These are phyloP conservation scores for Berberis vulgaris DNA, from an alignment of 164 flowering plant genomes.

Conservation along the genomic window DNA sequence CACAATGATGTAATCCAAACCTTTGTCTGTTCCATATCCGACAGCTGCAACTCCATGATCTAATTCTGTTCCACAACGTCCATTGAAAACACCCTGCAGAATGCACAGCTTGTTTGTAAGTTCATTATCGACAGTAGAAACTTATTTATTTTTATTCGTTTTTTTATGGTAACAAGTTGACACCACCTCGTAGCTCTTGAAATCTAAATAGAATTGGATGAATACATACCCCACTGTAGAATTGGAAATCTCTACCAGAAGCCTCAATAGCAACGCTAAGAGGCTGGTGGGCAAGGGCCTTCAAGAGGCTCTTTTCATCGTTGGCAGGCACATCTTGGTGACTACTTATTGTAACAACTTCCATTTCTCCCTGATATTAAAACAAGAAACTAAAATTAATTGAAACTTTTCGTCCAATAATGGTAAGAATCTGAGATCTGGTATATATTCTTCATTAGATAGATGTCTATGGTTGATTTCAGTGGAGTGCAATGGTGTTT, in stretches of 20 bases:
- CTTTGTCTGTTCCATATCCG: constrained; percentile 66
- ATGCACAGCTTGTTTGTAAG: background rate
- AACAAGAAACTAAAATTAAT: background rate
- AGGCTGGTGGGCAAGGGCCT: constrained; percentile 89
- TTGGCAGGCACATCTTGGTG: constrained; percentile 56
- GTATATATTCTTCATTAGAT: background rate
- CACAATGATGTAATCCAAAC: constrained; percentile 60
- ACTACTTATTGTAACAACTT: constrained; percentile 38
- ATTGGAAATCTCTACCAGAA: constrained; percentile 86
- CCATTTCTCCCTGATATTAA: constrained; percentile 23
- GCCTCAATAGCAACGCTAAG: constrained; percentile 90
- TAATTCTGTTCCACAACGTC: constrained; percentile 60
- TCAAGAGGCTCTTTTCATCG: constrained; percentile 53
- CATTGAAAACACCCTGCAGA: constrained; percentile 68
- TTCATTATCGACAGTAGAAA: too few relatives aligned
- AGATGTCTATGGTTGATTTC: too few relatives aligned
- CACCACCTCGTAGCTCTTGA: too few relatives aligned
- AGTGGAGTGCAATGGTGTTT: too few relatives aligned
- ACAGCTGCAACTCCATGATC: constrained; percentile 90
- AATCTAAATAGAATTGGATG: background rate
- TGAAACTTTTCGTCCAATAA: background rate
- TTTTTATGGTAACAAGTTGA: too few relatives aligned
- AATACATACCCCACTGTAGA: constrained; percentile 68
- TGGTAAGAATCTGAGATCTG: background rate
- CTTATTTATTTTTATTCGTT: too few relatives aligned